Conservation (phyloP, 139 green algal species). For the Parachlorella kessleri region DNA sequence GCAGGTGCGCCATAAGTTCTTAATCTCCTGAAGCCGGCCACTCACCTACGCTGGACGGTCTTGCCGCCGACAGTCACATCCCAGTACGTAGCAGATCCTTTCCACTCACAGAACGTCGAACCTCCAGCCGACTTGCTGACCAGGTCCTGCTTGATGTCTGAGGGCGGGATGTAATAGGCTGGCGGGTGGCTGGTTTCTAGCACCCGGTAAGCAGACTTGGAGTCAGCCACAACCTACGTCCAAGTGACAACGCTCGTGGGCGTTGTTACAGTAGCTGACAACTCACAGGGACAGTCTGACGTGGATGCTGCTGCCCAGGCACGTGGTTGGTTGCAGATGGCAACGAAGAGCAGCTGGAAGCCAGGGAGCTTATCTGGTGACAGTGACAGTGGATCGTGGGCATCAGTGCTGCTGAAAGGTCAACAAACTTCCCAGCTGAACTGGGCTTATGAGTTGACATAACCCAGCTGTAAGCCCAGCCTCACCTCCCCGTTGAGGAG, state of each 20-base stretch:
- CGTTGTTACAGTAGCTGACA: background rate
- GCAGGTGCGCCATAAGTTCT: no score
- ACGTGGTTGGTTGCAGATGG: no score
- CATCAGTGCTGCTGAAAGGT: background rate
- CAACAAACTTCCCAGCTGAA: background rate
- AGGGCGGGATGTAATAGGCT: slow-evolving; percentile 38
- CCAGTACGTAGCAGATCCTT: slow-evolving; percentile 46
- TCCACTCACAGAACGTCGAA: slow-evolving; percentile 58
- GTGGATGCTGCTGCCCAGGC: no score
- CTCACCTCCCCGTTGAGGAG: background rate
- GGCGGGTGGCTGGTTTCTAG: slow-evolving; percentile 22
- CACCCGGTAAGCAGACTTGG: slow-evolving; percentile 12
- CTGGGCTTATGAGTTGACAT: background rate
- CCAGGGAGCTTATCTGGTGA: no score
- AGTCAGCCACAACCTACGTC: background rate
- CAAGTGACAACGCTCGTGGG: no score
- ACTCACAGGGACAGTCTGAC: no score
- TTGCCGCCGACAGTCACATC: slow-evolving; percentile 11
- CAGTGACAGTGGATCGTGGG: no score
- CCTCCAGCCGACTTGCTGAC: slow-evolving; percentile 2
- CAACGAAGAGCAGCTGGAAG: no score
- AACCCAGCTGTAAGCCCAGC: background rate
- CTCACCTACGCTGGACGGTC: background rate
- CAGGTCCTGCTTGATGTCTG: slow-evolving; percentile 9
- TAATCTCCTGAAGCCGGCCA: no score